phyloP scores from a whole-genome alignment of 768 basidiomycete species.

The Cubamyces sp. region DNA sequence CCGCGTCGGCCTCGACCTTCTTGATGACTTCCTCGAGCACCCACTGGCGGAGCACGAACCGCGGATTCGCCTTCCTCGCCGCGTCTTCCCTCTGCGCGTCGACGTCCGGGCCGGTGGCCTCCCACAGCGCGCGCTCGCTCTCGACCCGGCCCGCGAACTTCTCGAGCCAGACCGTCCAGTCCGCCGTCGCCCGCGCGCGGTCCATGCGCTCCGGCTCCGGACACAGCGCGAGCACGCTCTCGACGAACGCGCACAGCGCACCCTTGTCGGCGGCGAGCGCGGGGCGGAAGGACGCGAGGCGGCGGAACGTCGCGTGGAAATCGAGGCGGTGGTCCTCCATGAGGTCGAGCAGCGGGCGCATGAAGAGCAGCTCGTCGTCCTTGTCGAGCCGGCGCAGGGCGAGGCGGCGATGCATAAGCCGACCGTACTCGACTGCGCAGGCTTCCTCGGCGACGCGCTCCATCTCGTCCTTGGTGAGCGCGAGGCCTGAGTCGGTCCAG shows the following conservation, averaged over 20 bases:
- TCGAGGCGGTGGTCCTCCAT: conserved; percentile 80
- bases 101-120: conserved; percentile 35
- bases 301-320: conserved; percentile 85
- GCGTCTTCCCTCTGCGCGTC: conserved; percentile 53
- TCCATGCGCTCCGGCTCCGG: conserved; percentile 52
- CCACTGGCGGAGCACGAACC: conserved; percentile 96
- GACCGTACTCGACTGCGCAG: conserved; percentile 65
- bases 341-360: conserved; percentile 72
- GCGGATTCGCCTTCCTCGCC: conserved; percentile 73
- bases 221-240: conserved; percentile 48
- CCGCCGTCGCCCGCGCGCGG: conserved; percentile 47
- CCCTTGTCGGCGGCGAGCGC: conserved; percentile 20
- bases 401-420: conserved; percentile 80
- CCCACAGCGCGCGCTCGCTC: conserved; percentile 54
- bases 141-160: conserved; percentile 62
- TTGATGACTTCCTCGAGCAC: conserved; percentile 90
- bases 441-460: conserved; percentile 61
- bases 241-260: conserved; percentile 47
- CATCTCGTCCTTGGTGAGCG: conserved; percentile 59
- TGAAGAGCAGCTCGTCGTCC: conserved; percentile 62
- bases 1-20: conserved; percentile 67
- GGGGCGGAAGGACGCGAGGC: conserved; percentile 65
- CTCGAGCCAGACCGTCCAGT: conserved; percentile 68
- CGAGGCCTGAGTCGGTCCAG: conserved; percentile 63
- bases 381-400: conserved; percentile 62